phyloP scores from a whole-genome alignment of 2,329 filamentous ascomycete species.

The Penicillium sclerotiorum region DNA sequence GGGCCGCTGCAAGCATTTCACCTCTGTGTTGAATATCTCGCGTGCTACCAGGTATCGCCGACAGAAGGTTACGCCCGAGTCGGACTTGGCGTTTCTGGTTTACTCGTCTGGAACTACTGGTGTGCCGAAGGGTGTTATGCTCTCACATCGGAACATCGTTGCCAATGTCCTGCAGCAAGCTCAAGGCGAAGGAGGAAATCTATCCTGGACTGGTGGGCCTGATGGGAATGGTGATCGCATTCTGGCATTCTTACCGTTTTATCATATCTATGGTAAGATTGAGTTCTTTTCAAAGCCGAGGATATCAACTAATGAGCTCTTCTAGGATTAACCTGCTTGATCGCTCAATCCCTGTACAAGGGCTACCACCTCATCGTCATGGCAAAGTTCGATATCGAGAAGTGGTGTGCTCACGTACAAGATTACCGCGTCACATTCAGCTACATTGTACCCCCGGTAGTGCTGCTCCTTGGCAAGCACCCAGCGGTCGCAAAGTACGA shows the following conservation, averaged over 20 bases:
- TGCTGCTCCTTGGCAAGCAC: slow-evolving; percentile 78
- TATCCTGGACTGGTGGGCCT: slow-evolving; percentile 60
- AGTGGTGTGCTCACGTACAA: slow-evolving; percentile 76
- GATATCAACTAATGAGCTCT: slow-evolving; percentile 10
- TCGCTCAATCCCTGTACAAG: slow-evolving; percentile 68
- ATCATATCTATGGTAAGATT: slow-evolving; percentile 80
- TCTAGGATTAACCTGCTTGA: slow-evolving; percentile 68
- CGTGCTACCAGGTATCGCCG: slow-evolving; percentile 61
- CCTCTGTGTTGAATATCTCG: slow-evolving; percentile 66
- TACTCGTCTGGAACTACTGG: slow-evolving; percentile 92
- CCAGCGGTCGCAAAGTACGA: slow-evolving; percentile 80
- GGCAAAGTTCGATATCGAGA: slow-evolving; percentile 78
- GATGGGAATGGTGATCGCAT: slow-evolving; percentile 70
- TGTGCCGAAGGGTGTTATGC: slow-evolving; percentile 85
- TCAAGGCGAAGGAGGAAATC: slow-evolving; percentile 56
- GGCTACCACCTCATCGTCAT: slow-evolving; percentile 72
- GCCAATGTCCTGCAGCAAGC: slow-evolving; percentile 67
- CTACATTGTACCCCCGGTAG: slow-evolving; percentile 82
- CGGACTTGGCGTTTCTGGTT: slow-evolving; percentile 80
- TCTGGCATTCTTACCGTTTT: slow-evolving; percentile 82
- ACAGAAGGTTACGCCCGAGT: slow-evolving; percentile 65
- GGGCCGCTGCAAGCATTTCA: slow-evolving; percentile 70
- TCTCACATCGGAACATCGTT: slow-evolving; percentile 81
- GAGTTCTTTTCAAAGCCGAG: not conserved
- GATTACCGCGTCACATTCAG: slow-evolving; percentile 73